Percentiles rank a stretch among this genome's conserved stretches.
Conservation (phyloP, 768 basidiomycete species). For the Tricholoma saponaceum region DNA sequence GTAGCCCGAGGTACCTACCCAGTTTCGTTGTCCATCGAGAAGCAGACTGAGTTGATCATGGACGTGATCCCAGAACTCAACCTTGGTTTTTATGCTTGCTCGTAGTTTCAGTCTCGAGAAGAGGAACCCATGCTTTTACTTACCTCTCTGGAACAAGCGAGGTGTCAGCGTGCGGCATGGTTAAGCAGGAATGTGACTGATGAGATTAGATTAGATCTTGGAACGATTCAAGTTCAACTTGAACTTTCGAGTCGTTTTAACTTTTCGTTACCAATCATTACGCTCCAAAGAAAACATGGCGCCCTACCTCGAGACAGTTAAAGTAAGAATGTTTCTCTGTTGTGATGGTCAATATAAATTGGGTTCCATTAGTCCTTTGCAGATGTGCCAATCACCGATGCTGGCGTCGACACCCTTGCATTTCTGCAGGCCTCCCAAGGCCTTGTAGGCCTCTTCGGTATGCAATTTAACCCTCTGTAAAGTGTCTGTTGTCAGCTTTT, state of each 20-base stretch:
- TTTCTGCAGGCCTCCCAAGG: conserved; percentile 91
- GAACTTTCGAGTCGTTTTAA: too few species aligned
- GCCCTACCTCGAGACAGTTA: conserved; percentile 70
- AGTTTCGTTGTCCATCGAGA: conserved; percentile 65
- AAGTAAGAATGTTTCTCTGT: conserved; percentile 32
- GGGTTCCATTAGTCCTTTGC: conserved; percentile 71
- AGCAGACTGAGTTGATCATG: conserved; percentile 56
- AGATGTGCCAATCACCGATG: conserved; percentile 81
- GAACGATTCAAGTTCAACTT: too few species aligned
- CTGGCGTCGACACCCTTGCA: conserved; percentile 80
- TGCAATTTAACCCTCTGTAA: conserved; percentile 15
- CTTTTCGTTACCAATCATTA: not conserved
- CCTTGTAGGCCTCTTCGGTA: conserved; percentile 88
- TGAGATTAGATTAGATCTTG: conserved; percentile 23
- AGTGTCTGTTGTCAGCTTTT: not conserved
- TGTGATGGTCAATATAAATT: not conserved
- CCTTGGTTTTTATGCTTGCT: conserved; percentile 59
- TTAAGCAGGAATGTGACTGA: conserved; percentile 19
- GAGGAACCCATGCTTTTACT: not conserved
- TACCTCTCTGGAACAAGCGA: conserved; percentile 61
- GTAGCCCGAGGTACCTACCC: conserved; percentile 49
- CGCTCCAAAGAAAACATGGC: conserved; percentile 44
- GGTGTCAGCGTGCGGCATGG: conserved; percentile 83
- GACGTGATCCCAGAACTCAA: conserved; percentile 80
- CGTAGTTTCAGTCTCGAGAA: not conserved